Base-by-base conservation (phyloP, 495 filamentous ascomycete species). In the Neurospora pannonica region DNA sequence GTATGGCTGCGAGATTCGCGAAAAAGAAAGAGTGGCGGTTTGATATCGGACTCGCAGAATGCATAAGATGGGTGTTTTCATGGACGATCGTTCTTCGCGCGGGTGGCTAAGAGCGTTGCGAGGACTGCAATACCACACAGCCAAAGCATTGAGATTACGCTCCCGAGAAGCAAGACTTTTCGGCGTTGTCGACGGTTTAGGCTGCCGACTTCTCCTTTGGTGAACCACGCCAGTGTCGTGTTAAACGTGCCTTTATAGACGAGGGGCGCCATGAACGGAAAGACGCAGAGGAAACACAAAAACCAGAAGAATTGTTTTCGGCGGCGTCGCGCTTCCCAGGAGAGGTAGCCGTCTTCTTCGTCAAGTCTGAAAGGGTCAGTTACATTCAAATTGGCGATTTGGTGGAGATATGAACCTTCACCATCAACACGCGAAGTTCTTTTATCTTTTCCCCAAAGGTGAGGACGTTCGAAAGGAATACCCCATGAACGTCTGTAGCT, bases 201-300 rank as follows among this genome's bases (percentile, higher is more conserved):
- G 7, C 62, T 73, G 31, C 70, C 72, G 5, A 80, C 76, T 70
- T 83, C 83, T 34, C 82, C 81, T 6, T 72, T 37, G 5, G 84
- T 84, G 36, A 74, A 79, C 83, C 83, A 85, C 2, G 71, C 71
- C 13, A 84, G 72, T 0, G 74, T 74, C 8, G 75, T 62, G 34
- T 80, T 73, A 8, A 84, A 78, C 6, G 62, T 73, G 19, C 82
- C 82, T 0, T 37, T 42, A 71, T 80, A 77, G 0, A 80, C 77
- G 7, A 81, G 73, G 13, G 80, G 67, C 0, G 79, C 79, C 17
- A 84, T 70, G 38, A 85, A 84, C 0, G 84, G 84, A 9, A 84
- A 71, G 4, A 81, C 48, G 37, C 77, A 78, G 11, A 84, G 34
- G 4, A 37, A 15, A n/a, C 78, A 76, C 71, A 83, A 73, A n/a